phyloP scores from a whole-genome alignment of 1,284 basidiomycete species.

The Vanrija pseudolonga region DNA sequence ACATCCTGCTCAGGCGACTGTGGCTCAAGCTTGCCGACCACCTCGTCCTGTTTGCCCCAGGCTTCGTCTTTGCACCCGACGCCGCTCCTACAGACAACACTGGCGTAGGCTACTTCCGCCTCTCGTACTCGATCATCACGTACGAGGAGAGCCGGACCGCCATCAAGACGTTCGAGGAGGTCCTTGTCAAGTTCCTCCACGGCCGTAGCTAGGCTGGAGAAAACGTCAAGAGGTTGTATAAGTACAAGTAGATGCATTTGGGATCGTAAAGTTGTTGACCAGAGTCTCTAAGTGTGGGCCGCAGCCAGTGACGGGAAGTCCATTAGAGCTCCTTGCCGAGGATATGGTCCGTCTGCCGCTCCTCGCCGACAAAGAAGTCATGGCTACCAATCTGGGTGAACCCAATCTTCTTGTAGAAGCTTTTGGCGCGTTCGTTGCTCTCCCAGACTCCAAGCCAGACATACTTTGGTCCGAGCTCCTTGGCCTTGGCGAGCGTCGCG shows the following conservation, averaged over 20 bases:
- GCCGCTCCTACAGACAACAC: slow-evolving; percentile 18
- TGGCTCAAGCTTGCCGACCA: slow-evolving; percentile 45
- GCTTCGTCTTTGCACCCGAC: slow-evolving; percentile 27
- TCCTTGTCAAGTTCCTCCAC: slow-evolving; percentile 41
- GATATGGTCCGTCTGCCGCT: slow-evolving; percentile 14
- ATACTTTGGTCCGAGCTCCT: slow-evolving; percentile 17
- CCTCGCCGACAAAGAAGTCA: slow-evolving; percentile 13
- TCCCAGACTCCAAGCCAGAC: slow-evolving; percentile 40
- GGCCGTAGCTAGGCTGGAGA: not conserved
- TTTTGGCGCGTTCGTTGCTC: slow-evolving; percentile 22
- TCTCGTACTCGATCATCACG: slow-evolving; percentile 45
- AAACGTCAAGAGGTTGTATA: too few species aligned
- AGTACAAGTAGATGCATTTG: too few species aligned
- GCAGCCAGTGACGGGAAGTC: too few species aligned
- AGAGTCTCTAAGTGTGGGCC: too few species aligned
- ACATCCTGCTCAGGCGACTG: slow-evolving; percentile 34
- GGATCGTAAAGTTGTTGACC: too few species aligned
- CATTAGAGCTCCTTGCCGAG: slow-evolving; percentile 3
- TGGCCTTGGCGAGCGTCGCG: slow-evolving; percentile 12
- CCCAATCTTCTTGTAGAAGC: slow-evolving; percentile 31
- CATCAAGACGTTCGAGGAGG: slow-evolving; percentile 38
- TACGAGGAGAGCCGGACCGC: slow-evolving; percentile 41
- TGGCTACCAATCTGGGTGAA: slow-evolving; percentile 20
- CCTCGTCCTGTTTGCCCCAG: slow-evolving; percentile 47
- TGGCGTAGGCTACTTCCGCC: slow-evolving; percentile 45